These are phyloP conservation scores for Ophiostoma fasciatum DNA, from an alignment of 2,329 filamentous ascomycete species.

Conservation along the genomic window DNA sequence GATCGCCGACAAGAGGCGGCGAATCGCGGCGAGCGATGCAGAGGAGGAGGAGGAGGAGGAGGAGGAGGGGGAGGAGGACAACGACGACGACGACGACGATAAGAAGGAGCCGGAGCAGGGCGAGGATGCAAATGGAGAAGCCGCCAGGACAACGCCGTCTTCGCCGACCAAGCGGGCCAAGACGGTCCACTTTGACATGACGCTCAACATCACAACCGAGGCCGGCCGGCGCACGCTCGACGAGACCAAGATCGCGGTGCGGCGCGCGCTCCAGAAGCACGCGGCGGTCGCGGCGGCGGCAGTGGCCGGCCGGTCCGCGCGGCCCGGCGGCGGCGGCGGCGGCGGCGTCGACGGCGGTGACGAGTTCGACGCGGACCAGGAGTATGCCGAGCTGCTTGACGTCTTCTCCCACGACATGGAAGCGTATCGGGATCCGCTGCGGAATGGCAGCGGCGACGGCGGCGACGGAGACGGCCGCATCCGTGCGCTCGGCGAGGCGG, in stretches of 20 bases:
- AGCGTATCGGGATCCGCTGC: constrained; percentile 16
- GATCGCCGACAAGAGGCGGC: constrained; percentile 2
- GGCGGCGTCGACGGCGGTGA: no score
- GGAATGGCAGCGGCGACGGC: constrained; percentile 31
- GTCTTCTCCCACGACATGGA: constrained; percentile 26
- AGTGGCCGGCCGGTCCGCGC: no score
- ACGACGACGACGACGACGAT: background rate
- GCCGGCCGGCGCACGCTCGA: constrained; percentile 37
- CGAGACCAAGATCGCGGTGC: constrained; percentile 40
- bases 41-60: background rate
- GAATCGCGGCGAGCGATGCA: background rate
- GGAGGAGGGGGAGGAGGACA: background rate
- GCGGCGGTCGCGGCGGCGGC: constrained; percentile 11
- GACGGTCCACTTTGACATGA: constrained; percentile 41
- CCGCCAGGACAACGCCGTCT: background rate
- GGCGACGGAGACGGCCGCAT: constrained; percentile 27
- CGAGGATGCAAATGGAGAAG: background rate
- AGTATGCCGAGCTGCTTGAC: constrained; percentile 3
- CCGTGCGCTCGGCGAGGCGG: constrained; percentile 30
- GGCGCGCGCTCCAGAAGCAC: constrained; percentile 41
- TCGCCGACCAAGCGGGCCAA: constrained; percentile 32
- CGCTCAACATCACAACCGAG: constrained; percentile 40
- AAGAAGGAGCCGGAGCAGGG: background rate
- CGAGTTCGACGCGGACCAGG: background rate
- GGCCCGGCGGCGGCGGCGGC: constrained; percentile 11